Percentiles rank a stretch among this genome's conserved stretches.
phyloP scores from a whole-genome alignment of 148 eudicot species.

The Nepenthes gracilis region DNA sequence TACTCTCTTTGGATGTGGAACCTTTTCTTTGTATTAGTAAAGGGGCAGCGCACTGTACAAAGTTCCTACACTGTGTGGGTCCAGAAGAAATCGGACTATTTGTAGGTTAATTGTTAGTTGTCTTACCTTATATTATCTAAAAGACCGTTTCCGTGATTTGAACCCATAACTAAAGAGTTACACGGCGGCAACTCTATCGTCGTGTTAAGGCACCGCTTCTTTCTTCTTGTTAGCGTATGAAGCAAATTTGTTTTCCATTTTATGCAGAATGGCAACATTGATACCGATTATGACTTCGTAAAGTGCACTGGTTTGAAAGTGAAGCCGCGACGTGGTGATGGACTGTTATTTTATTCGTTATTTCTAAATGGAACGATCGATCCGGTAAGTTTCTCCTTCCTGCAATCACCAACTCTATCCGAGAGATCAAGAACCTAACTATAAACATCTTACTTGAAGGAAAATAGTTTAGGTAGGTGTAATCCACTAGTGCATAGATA shows the following conservation, averaged over 20 bases:
- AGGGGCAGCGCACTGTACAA: too few relatives aligned
- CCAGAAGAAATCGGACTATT: too few relatives aligned
- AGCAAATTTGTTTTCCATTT: not conserved
- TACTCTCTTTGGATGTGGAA: too few relatives aligned
- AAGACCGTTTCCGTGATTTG: too few relatives aligned
- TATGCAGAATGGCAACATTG: slow-evolving; percentile 52
- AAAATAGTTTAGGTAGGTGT: not conserved
- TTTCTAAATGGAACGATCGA: slow-evolving; percentile 80
- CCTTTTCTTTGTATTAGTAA: too few relatives aligned
- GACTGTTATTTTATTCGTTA: slow-evolving; percentile 70
- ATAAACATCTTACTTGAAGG: not conserved
- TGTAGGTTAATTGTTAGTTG: too few relatives aligned
- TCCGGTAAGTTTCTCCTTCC: slow-evolving; percentile 40
- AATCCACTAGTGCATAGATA: too few relatives aligned
- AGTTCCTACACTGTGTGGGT: too few relatives aligned
- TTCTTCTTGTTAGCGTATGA: not conserved
- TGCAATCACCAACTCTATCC: not conserved
- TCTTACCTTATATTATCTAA: too few relatives aligned
- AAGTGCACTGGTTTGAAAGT: slow-evolving; percentile 77
- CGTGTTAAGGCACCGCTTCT: not conserved
- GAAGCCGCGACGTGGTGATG: slow-evolving; percentile 78
- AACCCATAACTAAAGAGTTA: too few relatives aligned
- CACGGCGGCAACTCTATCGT: too few relatives aligned
- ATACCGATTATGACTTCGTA: slow-evolving; percentile 48
- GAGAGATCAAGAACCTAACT: not conserved